Conservation (phyloP, 441 rosid species). For the Omphalea diandra region DNA sequence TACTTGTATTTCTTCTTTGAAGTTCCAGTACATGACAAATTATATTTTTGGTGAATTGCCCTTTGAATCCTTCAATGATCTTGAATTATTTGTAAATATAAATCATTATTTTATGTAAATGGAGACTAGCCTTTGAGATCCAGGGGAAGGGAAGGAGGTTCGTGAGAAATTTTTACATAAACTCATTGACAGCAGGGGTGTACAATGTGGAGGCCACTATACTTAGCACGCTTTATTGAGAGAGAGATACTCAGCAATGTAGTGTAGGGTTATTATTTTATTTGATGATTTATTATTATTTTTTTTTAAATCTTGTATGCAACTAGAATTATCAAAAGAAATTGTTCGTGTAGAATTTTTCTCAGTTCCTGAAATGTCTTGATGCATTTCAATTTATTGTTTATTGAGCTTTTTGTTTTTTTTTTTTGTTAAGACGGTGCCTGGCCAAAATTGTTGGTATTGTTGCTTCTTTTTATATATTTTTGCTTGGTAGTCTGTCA, state of each 20-base stretch:
- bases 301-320: neutral
- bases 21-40: neutral
- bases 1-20: neutral
- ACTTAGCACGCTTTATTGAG: neutral
- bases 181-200: neutral
- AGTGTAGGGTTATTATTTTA: neutral
- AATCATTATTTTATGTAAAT: neutral
- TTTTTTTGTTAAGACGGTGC: neutral
- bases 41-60: neutral
- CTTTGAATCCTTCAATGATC: neutral
- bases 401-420: neutral
- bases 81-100: neutral
- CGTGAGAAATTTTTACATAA: no score
- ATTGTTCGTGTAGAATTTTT: neutral
- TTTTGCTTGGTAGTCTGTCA: no score
- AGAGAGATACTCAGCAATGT: neutral
- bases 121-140: neutral
- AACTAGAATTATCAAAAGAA: neutral
- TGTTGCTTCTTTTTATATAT: no score
- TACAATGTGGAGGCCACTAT: neutral
- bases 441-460: neutral
- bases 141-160: no score
- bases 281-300: neutral
- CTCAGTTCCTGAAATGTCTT: neutral
- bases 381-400: neutral